phyloP scores from a whole-genome alignment of 345 rosid genomes.

The Eucalyptus pauciflora region DNA sequence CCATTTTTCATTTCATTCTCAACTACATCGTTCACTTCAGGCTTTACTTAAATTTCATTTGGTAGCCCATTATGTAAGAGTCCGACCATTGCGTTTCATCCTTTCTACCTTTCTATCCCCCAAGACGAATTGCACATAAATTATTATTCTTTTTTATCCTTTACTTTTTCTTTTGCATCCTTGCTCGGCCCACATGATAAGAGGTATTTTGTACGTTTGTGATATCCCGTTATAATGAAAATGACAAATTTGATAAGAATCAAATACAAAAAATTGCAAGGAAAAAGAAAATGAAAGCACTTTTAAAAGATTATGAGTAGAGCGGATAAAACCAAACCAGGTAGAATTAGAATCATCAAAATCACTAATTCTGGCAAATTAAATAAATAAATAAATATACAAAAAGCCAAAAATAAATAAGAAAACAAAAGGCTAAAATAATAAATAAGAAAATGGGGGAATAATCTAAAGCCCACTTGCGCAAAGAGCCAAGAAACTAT shows the following conservation, averaged over 20 bases:
- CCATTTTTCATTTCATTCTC: not conserved
- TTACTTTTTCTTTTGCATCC: not conserved
- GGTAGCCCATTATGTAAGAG: not conserved
- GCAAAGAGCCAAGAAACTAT: not conserved
- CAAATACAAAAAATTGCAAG: not conserved
- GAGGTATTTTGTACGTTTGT: rapidly evolving
- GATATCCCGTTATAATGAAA: rapidly evolving
- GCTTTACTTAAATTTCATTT: not conserved
- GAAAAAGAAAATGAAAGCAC: not conserved
- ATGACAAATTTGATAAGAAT: not conserved
- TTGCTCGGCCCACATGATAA: not conserved
- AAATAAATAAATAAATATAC: not conserved
- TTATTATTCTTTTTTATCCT: not conserved
- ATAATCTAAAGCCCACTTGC: not conserved
- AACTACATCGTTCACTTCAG: not conserved
- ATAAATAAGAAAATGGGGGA: not conserved
- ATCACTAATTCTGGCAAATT: not conserved
- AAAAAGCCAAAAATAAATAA: not conserved
- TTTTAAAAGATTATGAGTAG: not conserved
- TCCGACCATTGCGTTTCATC: not conserved
- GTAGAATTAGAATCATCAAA: not conserved
- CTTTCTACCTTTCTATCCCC: too few relatives aligned
- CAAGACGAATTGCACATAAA: too few relatives aligned
- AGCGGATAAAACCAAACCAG: not conserved
- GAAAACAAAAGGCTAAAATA: not conserved